phyloP scores from a whole-genome alignment of 208 protist genomes.

The Leishmania gerbilli region DNA sequence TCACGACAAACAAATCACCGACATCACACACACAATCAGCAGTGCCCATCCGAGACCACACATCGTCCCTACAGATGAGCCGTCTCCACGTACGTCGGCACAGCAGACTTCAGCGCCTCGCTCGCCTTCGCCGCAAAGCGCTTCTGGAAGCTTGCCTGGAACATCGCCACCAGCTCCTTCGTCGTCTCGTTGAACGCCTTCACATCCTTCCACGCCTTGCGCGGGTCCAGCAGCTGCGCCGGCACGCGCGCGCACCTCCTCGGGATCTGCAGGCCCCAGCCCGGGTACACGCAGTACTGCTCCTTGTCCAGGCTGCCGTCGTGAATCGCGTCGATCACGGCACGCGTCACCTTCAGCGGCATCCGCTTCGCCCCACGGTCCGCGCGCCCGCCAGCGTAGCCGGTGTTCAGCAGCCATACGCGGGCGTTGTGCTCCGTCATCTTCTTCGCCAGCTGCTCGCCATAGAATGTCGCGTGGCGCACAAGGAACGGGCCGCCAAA shows the following conservation, averaged over 20 bases:
- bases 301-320: slow-evolving; percentile 86
- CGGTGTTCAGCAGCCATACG: slow-evolving; percentile 96
- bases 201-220: slow-evolving; percentile 90
- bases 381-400: slow-evolving; percentile 89
- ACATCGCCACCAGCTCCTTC: slow-evolving; percentile 90
- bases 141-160: slow-evolving; percentile 92
- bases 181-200: slow-evolving; percentile 77
- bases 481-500: slow-evolving; percentile 96
- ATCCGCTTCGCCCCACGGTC: slow-evolving; percentile 91
- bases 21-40: no score
- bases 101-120: slow-evolving; percentile 75
- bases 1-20: not conserved
- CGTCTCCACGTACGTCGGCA: slow-evolving; percentile 74
- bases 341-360: slow-evolving; percentile 92
- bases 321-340: slow-evolving; percentile 97
- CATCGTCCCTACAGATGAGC: slow-evolving; percentile 28
- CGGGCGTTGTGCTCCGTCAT: slow-evolving; percentile 81
- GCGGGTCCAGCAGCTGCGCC: slow-evolving; percentile 88
- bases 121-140: slow-evolving; percentile 86
- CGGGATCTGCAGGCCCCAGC: slow-evolving; percentile 93
- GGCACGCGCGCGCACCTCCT: slow-evolving; percentile 76
- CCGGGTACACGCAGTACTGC: slow-evolving; percentile 66
- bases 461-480: slow-evolving; percentile 96
- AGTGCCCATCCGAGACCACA: no score
- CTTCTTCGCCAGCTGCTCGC: slow-evolving; percentile 95